These are phyloP conservation scores for Cynara cardunculus DNA, from an alignment of 129 eudicot genomes.

Conservation along the genomic window DNA sequence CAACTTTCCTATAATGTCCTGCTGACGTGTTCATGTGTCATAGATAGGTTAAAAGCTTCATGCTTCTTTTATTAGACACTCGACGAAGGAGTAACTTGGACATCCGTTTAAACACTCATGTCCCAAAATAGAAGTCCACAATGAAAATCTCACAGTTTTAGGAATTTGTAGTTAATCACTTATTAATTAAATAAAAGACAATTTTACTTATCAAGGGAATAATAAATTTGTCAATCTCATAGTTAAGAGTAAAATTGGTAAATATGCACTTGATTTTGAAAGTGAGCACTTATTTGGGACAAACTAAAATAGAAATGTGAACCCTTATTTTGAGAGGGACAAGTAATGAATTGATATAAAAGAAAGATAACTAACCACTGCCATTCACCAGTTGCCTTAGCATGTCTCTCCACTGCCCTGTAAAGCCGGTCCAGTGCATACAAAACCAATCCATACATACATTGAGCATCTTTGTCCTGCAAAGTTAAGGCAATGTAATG, in stretches of 20 bases:
- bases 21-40: background rate
- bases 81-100: background rate
- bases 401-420: constrained; percentile 84
- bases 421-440: constrained; percentile 77
- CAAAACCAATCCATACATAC: constrained; percentile 77
- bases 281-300: background rate
- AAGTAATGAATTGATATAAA: background rate
- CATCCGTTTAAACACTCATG: background rate
- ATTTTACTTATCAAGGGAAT: background rate
- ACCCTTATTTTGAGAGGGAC: background rate
- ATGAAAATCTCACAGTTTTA: background rate
- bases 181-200: background rate
- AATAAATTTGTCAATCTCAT: background rate
- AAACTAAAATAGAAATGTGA: background rate
- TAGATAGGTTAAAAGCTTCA: background rate
- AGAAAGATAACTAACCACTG: constrained; percentile 50
- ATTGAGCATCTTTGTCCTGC: constrained; percentile 85
- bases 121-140: background rate
- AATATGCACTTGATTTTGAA: background rate
- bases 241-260: background rate
- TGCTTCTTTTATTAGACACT: background rate
- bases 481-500: background rate
- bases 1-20: background rate
- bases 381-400: constrained; percentile 94
- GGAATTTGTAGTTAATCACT: background rate